Percentiles rank a stretch among this genome's conserved stretches.
These are phyloP conservation scores for Haplosporangium sp. DNA, from an alignment of 371 early-diverging fungal species.

Conservation along the genomic window DNA sequence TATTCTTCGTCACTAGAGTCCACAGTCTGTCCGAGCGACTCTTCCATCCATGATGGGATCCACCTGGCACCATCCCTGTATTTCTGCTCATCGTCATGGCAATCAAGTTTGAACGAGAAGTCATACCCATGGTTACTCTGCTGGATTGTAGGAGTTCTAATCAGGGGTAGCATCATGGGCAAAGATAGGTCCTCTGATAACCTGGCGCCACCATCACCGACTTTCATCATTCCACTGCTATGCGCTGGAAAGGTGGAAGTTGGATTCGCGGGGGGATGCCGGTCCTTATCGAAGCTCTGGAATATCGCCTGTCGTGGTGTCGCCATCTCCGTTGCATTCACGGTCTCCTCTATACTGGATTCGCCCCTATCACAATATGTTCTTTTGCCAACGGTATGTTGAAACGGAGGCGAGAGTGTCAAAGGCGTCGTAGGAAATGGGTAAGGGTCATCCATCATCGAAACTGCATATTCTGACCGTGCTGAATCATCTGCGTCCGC, in stretches of 20 bases:
- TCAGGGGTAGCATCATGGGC: constrained; percentile 26
- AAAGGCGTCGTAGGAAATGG: neutral
- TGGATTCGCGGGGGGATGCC: no score
- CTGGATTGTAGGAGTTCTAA: constrained; percentile 37
- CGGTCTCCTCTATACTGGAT: neutral
- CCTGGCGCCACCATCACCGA: no score
- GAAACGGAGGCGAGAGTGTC: constrained; percentile 3
- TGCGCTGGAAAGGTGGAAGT: no score
- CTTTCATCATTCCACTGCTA: no score
- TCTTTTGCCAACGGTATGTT: neutral
- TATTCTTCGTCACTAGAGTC: constrained; percentile 12
- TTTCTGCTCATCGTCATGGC: constrained; percentile 4
- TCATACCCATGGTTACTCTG: constrained; percentile 15
- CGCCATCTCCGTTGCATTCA: neutral
- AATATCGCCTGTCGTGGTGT: neutral
- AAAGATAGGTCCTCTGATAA: constrained; percentile 1
- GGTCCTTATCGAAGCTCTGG: neutral
- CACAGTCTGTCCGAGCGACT: neutral
- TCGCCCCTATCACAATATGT: neutral
- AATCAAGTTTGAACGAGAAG: constrained; percentile 5
- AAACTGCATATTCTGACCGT: constrained; percentile 4
- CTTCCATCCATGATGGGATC: no score
- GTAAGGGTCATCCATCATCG: constrained; percentile 4
- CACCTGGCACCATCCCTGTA: neutral
- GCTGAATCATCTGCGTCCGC: constrained; percentile 8